A percentile compares a stretch with the other conserved stretches of the same genome.
Conservation (phyloP, 2,329 filamentous ascomycete genomes). For the Monosporascus sp. region DNA sequence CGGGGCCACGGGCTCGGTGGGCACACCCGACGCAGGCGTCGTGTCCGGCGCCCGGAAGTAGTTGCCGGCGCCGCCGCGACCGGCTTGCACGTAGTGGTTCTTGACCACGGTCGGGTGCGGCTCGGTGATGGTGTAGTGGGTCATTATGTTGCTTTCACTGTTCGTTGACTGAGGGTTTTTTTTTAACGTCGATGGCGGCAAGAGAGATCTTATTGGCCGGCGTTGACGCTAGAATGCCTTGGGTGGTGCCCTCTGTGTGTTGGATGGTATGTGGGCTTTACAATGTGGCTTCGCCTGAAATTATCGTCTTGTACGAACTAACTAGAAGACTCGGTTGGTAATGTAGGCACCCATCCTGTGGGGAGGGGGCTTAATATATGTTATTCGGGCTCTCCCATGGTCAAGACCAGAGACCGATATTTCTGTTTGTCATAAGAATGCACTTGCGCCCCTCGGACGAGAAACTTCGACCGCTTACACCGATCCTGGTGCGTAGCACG, state of each 20-base stretch:
- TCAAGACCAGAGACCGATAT: neutral
- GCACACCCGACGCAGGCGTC: slow-evolving; percentile 39
- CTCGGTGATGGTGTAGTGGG: slow-evolving; percentile 41
- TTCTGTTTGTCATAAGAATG: neutral
- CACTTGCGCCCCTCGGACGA: neutral
- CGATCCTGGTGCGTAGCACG: neutral
- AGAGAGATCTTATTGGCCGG: neutral
- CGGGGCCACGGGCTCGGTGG: slow-evolving; percentile 38
- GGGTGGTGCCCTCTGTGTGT: too few relatives aligned
- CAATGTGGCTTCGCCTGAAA: too few relatives aligned
- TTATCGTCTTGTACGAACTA: neutral
- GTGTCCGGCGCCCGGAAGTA: slow-evolving; percentile 42
- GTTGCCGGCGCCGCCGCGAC: slow-evolving; percentile 54
- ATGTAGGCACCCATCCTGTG: too few relatives aligned
- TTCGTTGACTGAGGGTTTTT: slow-evolving; percentile 2
- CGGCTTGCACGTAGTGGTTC: slow-evolving; percentile 46
- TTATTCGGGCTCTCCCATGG: neutral
- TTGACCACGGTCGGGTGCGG: slow-evolving; percentile 42
- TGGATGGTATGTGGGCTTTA: too few relatives aligned
- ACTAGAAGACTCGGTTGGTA: too few relatives aligned
- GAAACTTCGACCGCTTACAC: neutral
- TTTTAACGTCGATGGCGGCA: neutral
- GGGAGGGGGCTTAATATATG: neutral
- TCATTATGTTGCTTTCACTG: slow-evolving; percentile 26
- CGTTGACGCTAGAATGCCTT: neutral